Conservation (phyloP, 148 eudicot species). For the Pharnaceum exiguum region DNA sequence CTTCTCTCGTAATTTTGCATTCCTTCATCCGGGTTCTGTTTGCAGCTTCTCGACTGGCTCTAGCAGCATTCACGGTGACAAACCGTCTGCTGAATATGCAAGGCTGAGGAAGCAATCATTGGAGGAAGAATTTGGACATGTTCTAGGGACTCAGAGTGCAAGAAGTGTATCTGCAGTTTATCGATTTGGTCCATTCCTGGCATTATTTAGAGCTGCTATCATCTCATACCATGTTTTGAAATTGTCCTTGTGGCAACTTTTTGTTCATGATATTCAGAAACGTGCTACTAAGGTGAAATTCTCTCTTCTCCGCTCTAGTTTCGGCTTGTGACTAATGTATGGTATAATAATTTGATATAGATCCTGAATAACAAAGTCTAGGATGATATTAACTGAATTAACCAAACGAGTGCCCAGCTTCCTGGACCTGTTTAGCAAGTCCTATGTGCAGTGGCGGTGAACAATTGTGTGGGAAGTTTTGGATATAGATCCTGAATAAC, state of each 20-base stretch:
- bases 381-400: no score
- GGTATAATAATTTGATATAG: no score
- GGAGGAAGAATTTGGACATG: constrained; percentile 80
- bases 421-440: no score
- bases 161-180: constrained; percentile 62
- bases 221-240: constrained; percentile 81
- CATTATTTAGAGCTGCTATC: constrained; percentile 86
- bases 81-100: constrained; percentile 91
- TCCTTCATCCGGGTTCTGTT: constrained; percentile 14
- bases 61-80: constrained; percentile 89
- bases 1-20: neutral
- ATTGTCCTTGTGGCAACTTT: constrained; percentile 70
- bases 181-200: constrained; percentile 89
- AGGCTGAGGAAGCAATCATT: constrained; percentile 80
- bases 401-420: no score
- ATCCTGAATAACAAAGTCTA: no score
- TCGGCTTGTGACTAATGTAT: no score
- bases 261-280: constrained; percentile 64
- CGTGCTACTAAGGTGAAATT: constrained; percentile 69
- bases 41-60: constrained; percentile 66
- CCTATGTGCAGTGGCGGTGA: no score
- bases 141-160: constrained; percentile 63
- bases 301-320: constrained; percentile 3
- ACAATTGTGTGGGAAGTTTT: no score
- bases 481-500: no score